phyloP scores from a whole-genome alignment of 495 filamentous ascomycete genomes.

The Sordaria brevicollis region DNA sequence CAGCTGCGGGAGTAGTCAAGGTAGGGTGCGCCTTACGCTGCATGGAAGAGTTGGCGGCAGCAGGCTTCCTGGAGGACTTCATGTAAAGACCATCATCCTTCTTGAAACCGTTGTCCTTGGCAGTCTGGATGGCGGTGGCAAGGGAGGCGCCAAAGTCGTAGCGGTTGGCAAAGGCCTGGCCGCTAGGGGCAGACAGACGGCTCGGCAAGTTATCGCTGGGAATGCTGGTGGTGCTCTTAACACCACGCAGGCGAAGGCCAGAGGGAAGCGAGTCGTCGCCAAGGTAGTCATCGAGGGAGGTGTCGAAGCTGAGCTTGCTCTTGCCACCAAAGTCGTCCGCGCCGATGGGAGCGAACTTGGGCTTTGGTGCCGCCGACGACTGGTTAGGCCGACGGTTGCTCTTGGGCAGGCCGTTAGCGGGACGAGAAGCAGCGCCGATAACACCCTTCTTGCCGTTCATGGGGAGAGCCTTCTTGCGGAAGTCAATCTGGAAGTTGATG shows the following conservation, averaged over 20 bases:
- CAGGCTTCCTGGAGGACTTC: constrained; percentile 32
- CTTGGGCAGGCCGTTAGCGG: constrained; percentile 56
- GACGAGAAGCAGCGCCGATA: constrained; percentile 43
- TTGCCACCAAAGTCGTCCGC: constrained; percentile 62
- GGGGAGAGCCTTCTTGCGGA: constrained; percentile 60
- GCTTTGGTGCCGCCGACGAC: constrained; percentile 32
- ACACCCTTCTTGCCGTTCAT: constrained; percentile 43
- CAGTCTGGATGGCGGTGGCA: constrained; percentile 66
- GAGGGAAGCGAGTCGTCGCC: constrained; percentile 37
- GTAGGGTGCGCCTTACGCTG: neutral
- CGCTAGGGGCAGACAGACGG: constrained; percentile 45
- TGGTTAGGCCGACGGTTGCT: constrained; percentile 53
- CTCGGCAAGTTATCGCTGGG: constrained; percentile 38
- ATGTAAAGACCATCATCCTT: constrained; percentile 41
- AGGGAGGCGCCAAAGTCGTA: constrained; percentile 92
- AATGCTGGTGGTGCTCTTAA: constrained; percentile 34
- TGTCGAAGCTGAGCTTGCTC: constrained; percentile 46
- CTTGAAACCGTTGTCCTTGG: constrained; percentile 41
- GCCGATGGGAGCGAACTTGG: constrained; percentile 51
- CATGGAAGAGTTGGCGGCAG: constrained; percentile 3
- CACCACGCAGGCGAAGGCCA: constrained; percentile 40
- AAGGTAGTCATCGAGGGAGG: constrained; percentile 44
- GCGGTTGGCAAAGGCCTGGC: constrained; percentile 76
- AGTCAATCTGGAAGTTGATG: constrained; percentile 87
- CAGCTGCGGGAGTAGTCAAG: neutral